Percentiles rank a stretch among this genome's conserved stretches.
phyloP scores from a whole-genome alignment of 2,329 filamentous ascomycete species.

The Xylariomycetidae sp. region DNA sequence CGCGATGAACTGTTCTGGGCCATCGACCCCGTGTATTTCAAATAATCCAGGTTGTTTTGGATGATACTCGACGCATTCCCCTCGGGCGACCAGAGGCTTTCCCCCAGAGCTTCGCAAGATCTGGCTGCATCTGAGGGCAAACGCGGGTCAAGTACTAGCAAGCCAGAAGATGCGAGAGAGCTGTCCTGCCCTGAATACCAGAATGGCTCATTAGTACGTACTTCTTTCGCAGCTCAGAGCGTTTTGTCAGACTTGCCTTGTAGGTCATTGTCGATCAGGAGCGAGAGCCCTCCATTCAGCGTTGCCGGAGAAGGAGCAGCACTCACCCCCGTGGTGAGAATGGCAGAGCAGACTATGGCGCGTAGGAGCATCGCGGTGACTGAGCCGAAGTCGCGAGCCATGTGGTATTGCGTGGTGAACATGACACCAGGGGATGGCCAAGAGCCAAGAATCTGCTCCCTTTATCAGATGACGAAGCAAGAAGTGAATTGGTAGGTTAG shows the following conservation, averaged over 20 bases:
- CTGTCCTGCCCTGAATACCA: conserved; percentile 27
- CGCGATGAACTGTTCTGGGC: conserved; percentile 17
- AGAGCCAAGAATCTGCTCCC: no score
- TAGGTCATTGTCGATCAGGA: conserved; percentile 38
- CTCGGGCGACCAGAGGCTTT: conserved; percentile 33
- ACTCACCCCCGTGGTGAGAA: no score
- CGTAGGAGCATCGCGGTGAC: no score
- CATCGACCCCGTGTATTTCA: conserved; percentile 28
- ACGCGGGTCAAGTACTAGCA: conserved; percentile 30
- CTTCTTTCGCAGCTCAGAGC: not conserved
- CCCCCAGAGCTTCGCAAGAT: conserved; percentile 33
- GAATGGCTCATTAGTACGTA: no score
- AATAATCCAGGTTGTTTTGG: conserved; percentile 31
- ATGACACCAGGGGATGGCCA: no score
- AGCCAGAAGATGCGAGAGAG: conserved; percentile 26
- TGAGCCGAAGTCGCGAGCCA: no score
- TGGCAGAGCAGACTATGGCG: no score
- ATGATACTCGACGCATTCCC: conserved; percentile 20
- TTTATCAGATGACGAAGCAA: no score
- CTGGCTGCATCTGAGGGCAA: conserved; percentile 24
- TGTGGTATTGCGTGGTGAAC: no score
- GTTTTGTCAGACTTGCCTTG: conserved; percentile 24
- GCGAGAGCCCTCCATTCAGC: conserved; percentile 32
- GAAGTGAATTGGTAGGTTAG: no score
- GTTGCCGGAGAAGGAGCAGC: conserved; percentile 26